phyloP scores from a whole-genome alignment of 257 asterid species.

The Knoxia roxburghii region DNA sequence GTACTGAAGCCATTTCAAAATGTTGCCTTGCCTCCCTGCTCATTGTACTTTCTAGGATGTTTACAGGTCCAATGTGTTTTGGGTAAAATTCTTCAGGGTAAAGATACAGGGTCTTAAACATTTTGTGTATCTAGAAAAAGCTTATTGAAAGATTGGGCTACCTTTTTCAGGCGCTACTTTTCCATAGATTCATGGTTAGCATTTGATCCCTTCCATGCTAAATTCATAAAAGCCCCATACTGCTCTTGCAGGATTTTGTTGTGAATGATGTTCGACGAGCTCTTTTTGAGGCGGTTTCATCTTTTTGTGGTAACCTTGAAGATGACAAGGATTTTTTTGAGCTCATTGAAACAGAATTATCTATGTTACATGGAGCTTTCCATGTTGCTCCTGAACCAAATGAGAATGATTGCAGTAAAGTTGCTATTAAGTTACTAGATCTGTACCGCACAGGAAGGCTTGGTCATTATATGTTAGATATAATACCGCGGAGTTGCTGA shows the following conservation, averaged over 20 bases:
- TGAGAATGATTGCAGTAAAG: conserved; percentile 31
- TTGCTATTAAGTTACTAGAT: conserved; percentile 61
- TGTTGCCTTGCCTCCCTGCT: not conserved
- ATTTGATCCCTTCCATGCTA: too few relatives aligned
- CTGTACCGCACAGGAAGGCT: conserved; percentile 88
- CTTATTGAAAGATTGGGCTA: not conserved
- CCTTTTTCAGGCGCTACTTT: not conserved
- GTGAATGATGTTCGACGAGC: conserved; percentile 58
- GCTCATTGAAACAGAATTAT: conserved; percentile 41
- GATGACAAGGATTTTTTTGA: conserved; percentile 32
- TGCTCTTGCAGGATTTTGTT: conserved; percentile 54
- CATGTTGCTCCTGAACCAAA: conserved; percentile 35
- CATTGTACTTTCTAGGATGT: not conserved
- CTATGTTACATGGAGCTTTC: conserved; percentile 44
- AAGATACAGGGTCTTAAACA: not conserved
- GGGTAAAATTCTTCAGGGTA: not conserved
- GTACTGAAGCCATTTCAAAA: not conserved
- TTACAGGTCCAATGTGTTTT: not conserved
- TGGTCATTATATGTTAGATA: conserved; percentile 72
- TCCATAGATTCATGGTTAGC: not conserved
- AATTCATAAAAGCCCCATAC: not conserved
- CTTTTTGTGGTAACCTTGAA: conserved; percentile 36
- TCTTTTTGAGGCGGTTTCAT: conserved; percentile 44
- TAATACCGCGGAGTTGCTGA: conserved; percentile 25
- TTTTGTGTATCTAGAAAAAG: too few relatives aligned